A percentile compares a stretch with the other conserved stretches of the same genome.
Evolutionary conservation across 1,139 yeast species (phyloP).

Genomic region (Pichia kudriavzevii): DNA sequence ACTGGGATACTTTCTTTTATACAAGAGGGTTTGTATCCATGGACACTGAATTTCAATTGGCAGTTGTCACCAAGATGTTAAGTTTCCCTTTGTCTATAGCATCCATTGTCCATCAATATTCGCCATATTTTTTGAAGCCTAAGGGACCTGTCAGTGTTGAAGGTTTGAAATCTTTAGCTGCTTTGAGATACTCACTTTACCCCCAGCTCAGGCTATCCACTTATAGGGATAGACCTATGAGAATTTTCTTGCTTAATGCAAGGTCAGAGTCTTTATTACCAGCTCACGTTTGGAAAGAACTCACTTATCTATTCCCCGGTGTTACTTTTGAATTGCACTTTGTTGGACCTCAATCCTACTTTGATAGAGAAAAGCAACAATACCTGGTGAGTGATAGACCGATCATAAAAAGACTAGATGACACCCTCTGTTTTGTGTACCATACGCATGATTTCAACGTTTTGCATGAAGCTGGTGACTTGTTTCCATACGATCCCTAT

Average conservation of each 20-base stretch:
- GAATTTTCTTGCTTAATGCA: slow-evolving; percentile 85
- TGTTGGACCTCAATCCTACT: slow-evolving; percentile 87
- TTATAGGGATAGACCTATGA: slow-evolving; percentile 80
- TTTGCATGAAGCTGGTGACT: slow-evolving; percentile 82
- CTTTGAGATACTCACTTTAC: slow-evolving; percentile 80
- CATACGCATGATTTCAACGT: slow-evolving; percentile 91
- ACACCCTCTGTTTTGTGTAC: slow-evolving; percentile 64
- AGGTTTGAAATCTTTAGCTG: slow-evolving; percentile 88
- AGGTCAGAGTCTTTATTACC: slow-evolving; percentile 92
- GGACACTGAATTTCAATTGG: slow-evolving; percentile 95
- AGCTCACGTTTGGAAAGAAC: slow-evolving; percentile 92
- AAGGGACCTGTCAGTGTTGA: slow-evolving; percentile 85
- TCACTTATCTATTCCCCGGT: slow-evolving; percentile 79
- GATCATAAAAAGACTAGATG: slow-evolving; percentile 66
- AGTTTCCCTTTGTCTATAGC: slow-evolving; percentile 91
- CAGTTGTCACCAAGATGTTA: slow-evolving; percentile 90
- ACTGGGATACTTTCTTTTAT: slow-evolving; percentile 91
- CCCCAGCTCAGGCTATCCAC: slow-evolving; percentile 55
- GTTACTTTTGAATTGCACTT: slow-evolving; percentile 80
- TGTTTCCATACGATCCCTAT: slow-evolving; percentile 97
- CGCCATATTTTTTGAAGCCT: slow-evolving; percentile 77
- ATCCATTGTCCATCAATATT: slow-evolving; percentile 69
- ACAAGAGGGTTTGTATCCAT: slow-evolving; percentile 90
- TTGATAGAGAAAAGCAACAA: slow-evolving; percentile 54
- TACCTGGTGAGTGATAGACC: slow-evolving; percentile 52